phyloP scores from a whole-genome alignment of 495 filamentous ascomycete species.

The Aspergillus baeticus region DNA sequence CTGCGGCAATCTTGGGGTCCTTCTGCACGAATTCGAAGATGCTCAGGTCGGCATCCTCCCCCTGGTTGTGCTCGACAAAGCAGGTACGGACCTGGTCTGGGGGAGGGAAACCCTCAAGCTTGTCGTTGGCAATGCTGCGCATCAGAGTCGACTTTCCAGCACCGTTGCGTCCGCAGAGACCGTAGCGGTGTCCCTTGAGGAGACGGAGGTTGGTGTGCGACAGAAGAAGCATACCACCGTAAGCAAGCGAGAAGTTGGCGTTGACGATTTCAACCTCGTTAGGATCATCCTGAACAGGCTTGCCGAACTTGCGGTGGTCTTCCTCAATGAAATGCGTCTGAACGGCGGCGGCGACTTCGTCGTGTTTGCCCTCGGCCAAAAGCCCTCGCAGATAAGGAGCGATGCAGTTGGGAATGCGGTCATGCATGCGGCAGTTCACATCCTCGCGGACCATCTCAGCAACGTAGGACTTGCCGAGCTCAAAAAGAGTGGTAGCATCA shows the following conservation, averaged over 20 bases:
- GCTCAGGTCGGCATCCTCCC: constrained; percentile 91
- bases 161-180: constrained; percentile 94
- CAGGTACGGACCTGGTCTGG: constrained; percentile 90
- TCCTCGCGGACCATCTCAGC: constrained; percentile 86
- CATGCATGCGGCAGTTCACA: constrained; percentile 76
- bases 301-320: constrained; percentile 82
- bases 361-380: constrained; percentile 55
- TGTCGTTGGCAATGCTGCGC: constrained; percentile 91
- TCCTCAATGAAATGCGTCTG: constrained; percentile 73
- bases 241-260: constrained; percentile 94
- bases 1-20: constrained; percentile 75
- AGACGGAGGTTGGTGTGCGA: constrained; percentile 94
- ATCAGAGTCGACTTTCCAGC: constrained; percentile 98
- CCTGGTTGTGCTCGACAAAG: constrained; percentile 98
- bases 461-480: constrained; percentile 70
- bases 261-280: constrained; percentile 94
- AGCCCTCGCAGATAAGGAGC: constrained; percentile 74
- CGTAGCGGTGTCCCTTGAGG: constrained; percentile 94
- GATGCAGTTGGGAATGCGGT: constrained; percentile 65
- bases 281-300: constrained; percentile 80
- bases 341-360: constrained; percentile 62
- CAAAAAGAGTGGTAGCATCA: constrained; percentile 62
- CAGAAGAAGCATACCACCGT: constrained; percentile 96
- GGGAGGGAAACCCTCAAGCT: constrained; percentile 94
- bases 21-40: constrained; percentile 89